These are phyloP conservation scores for Ascochyta rabiei DNA, from an alignment of 2,329 filamentous ascomycete genomes.

Conservation along the genomic window DNA sequence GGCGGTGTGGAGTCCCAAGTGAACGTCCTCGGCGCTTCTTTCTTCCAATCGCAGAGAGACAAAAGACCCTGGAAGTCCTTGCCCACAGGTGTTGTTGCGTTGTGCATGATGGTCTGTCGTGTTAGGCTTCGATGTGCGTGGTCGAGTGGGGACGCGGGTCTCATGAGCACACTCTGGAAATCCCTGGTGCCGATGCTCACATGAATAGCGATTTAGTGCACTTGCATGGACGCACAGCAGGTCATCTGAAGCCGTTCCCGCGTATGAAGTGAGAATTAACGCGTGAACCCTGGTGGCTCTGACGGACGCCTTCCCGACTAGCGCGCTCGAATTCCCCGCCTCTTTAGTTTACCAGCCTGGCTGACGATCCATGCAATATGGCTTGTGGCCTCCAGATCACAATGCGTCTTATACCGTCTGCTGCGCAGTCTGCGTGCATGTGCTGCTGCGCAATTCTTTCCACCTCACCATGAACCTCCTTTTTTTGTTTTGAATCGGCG, in stretches of 20 bases:
- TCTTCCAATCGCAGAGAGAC: conserved; percentile 1
- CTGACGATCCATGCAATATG: conserved; percentile 11
- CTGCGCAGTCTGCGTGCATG: not conserved
- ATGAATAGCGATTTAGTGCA: not conserved
- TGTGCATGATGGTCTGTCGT: conserved; percentile 6
- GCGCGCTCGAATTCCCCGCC: conserved; percentile 12
- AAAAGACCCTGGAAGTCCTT: not conserved
- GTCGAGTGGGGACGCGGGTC: conserved; percentile 2
- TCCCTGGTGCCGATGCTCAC: conserved; percentile 1
- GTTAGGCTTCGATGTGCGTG: not conserved
- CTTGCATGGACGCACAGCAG: conserved; percentile 5
- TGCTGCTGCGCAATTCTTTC: not conserved
- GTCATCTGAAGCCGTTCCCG: conserved; percentile 12
- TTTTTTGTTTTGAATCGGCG: conserved; percentile 7
- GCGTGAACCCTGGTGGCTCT: conserved; percentile 3
- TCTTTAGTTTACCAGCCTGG: conserved; percentile 9
- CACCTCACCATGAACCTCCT: conserved; percentile 1
- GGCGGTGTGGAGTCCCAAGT: conserved; percentile 9
- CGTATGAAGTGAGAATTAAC: conserved; percentile 10
- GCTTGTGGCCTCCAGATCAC: conserved; percentile 9
- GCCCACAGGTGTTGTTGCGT: conserved; percentile 1
- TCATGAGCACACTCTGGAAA: conserved; percentile 1
- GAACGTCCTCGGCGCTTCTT: not conserved
- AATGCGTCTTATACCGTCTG: conserved; percentile 9
- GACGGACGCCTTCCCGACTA: conserved; percentile 5